A percentile compares a stretch with the other conserved stretches of the same genome.
Evolutionary conservation across 1,139 yeast genomes (phyloP).

Genomic region (Taphrina wiesneri): DNA sequence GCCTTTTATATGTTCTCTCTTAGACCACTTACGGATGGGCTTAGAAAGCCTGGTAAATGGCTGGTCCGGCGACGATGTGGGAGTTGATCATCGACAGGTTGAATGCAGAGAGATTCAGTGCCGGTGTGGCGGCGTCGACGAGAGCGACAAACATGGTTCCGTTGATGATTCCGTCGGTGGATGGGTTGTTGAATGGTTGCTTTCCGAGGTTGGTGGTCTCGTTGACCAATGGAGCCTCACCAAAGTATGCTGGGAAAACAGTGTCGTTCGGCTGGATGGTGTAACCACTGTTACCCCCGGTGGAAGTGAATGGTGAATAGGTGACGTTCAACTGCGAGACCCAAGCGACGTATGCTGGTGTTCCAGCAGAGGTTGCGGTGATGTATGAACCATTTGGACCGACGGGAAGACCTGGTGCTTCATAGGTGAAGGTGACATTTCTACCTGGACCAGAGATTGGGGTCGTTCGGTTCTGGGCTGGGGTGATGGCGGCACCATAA

Average conservation of each 20-base stretch:
- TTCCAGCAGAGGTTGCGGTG: slow-evolving; percentile 41
- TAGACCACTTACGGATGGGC: not conserved
- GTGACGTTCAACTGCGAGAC: slow-evolving; percentile 38
- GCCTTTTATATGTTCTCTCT: not conserved
- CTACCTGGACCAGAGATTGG: slow-evolving; percentile 35
- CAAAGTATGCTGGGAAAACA: slow-evolving; percentile 33
- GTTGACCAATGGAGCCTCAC: slow-evolving; percentile 20
- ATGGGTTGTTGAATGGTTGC: slow-evolving; percentile 21
- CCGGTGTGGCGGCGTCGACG: slow-evolving; percentile 34
- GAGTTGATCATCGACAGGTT: slow-evolving; percentile 35
- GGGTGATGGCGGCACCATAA: slow-evolving; percentile 25
- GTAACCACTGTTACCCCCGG: slow-evolving; percentile 30
- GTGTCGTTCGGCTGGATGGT: slow-evolving; percentile 36
- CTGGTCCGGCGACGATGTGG: slow-evolving; percentile 39
- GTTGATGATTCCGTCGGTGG: slow-evolving; percentile 34
- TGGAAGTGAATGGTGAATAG: slow-evolving; percentile 33
- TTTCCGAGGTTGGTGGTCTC: slow-evolving; percentile 10
- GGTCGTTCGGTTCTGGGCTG: slow-evolving; percentile 36
- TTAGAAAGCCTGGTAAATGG: slow-evolving; percentile 35
- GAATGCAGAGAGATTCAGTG: slow-evolving; percentile 34
- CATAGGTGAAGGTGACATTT: slow-evolving; percentile 66
- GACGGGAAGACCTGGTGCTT: slow-evolving; percentile 83
- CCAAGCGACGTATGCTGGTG: slow-evolving; percentile 38
- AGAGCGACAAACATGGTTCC: slow-evolving; percentile 37
- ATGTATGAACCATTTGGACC: slow-evolving; percentile 76